Evolutionary conservation across 768 basidiomycete genomes (phyloP), one percentile per base, ranked within the genome.

Genomic region (Imleria badia): DNA sequence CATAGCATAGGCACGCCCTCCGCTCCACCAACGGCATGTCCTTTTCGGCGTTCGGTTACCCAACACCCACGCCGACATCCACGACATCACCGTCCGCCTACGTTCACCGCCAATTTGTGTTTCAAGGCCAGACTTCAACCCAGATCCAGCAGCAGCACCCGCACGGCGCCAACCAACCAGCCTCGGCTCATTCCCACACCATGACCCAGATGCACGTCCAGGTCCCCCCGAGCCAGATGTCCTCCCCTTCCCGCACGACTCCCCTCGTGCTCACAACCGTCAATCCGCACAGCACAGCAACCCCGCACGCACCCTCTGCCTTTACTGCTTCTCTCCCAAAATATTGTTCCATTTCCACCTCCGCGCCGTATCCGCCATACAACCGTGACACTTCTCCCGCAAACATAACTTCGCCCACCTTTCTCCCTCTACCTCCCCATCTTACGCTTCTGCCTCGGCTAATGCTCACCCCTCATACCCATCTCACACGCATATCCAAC

Each of bases 251-350:
- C 1, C 65, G 68, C 36, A 59, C 68, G 14, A 67, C 69, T 0
- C 65, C 69, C 4, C 52, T 69, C 48, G 65, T 69, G 1, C 70
- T 70, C 35, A 69, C 67, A 8, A 65, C 64, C 40, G 62, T 66
- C 55, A 67, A 66, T n/a, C 39, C 61, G 2, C 57, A 58, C 26
- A 19, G 23, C n/a, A 7, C 54, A 10, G 54, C 45, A 10, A 50
- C 51, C 17, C 29, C 56, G 6, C 67, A 52, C 34, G 23, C 54
- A 2, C 11, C 44, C 26, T 47, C 58, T 15, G 48, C 57, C 8
- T 66, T 61, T 17, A 54, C 51, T n/a, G 36, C 54, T 3, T 53
- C 58, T 23, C 47, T 51, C 13, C 60, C 59, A 48, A 65, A 69
- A 61, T 59, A 57, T 12, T 61, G 63, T 0, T 66, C 66, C 13